Evolutionary conservation across 2,329 filamentous ascomycete species (phyloP).

Genomic region (Coniella lustricola): DNA sequence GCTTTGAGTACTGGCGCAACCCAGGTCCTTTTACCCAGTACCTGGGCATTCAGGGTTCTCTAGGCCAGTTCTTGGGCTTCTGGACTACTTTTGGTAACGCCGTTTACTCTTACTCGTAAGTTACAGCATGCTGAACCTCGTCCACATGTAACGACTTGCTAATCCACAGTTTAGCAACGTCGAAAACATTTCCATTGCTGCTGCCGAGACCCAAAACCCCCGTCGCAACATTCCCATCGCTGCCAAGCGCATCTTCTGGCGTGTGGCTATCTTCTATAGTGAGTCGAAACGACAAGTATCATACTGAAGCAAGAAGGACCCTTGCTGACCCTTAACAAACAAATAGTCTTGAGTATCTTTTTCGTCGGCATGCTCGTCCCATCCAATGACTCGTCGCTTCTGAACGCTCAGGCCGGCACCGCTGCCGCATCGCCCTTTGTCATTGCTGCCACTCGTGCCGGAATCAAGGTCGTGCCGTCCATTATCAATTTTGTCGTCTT

Average conservation of each 20-base stretch:
- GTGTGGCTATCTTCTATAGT: conserved; percentile 31
- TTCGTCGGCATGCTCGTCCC: conserved; percentile 47
- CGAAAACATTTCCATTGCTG: conserved; percentile 20
- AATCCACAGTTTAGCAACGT: conserved; percentile 19
- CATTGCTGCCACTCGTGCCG: conserved; percentile 43
- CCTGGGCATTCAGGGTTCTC: conserved; percentile 16
- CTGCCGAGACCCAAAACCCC: conserved; percentile 32
- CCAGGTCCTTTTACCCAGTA: conserved; percentile 18
- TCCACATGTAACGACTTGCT: not conserved
- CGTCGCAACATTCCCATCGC: conserved; percentile 31
- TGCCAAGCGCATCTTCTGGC: conserved; percentile 20
- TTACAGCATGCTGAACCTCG: too few species aligned
- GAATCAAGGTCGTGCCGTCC: conserved; percentile 44
- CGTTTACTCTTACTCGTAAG: conserved; percentile 7
- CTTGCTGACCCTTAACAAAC: not conserved
- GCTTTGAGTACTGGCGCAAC: conserved; percentile 18
- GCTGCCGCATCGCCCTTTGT: conserved; percentile 42
- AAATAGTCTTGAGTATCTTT: conserved; percentile 36
- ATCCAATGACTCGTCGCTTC: conserved; percentile 41
- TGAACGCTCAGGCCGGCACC: conserved; percentile 39
- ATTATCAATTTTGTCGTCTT: conserved; percentile 50
- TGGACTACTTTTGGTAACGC: conserved; percentile 16
- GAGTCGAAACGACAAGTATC: not conserved
- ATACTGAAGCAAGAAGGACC: not conserved
- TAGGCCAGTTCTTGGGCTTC: conserved; percentile 19